Evolutionary conservation across 495 filamentous ascomycete genomes (phyloP), one percentile per base, ranked within the genome.

Genomic region (Tetracladium marchalianum): DNA sequence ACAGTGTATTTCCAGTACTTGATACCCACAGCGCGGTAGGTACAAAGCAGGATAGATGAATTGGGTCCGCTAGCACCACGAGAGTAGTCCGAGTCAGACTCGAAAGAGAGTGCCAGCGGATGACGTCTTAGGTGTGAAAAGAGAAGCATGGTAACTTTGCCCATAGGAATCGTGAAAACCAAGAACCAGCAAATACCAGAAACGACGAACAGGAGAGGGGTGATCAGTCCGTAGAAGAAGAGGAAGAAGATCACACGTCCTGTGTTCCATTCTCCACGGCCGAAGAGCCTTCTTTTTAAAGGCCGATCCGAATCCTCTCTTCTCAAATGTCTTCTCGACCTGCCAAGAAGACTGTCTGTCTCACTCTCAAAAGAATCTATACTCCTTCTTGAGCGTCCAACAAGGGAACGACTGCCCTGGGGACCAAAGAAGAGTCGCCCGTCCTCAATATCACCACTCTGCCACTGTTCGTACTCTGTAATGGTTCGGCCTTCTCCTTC

Each of bases 1-100:
- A 99, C 73, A 11, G 92, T 99, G 63, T 99, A 99, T 62, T 97
- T 99, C 88, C 93, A 99, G 66, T 99, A 99, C 63, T 90, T 88
- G 39, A 81, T 66, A 16, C 92, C 92, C 11, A 90, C 90, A 24
- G 90, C 92, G 49, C 93, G 86, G 64, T 99, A 97, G 11, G 93
- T 97, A 73, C 92, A 99, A 10, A 99, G 69, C 36, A 99, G 68
- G 43, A 99, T 90, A 17, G 87, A 92, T 32, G 87, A 84, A 34
- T 89, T 82, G 10, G 80, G 79, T 7, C 74, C 75, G 6, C 79
- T 80, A 18, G 75, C 72, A 1, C 72, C 67, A 42, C 90, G 81
- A 12, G 84, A 78, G 59, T 81, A 85, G 24, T 81, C 72, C 38
- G 77, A 78, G 57, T 95, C 90, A 12, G 85, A 86, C 60, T 96